Evolutionary conservation across 305 asterid species (phyloP).

Genomic region (Solanum chacoense): DNA sequence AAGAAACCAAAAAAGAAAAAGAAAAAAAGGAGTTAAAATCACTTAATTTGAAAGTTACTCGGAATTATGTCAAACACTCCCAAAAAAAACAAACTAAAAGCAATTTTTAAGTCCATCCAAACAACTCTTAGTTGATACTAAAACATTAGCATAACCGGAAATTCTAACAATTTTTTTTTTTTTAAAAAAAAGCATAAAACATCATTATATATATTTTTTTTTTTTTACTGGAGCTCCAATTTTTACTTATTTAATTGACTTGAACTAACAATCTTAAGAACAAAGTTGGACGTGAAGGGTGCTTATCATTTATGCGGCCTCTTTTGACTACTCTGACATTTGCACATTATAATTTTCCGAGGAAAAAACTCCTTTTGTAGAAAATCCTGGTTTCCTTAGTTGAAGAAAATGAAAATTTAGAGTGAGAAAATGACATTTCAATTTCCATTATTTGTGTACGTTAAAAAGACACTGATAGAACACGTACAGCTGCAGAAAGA

Average conservation of each 20-base stretch:
- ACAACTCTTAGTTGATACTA: background rate
- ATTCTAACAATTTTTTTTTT: background rate
- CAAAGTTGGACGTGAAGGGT: background rate
- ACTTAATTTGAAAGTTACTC: background rate
- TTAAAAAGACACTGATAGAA: background rate
- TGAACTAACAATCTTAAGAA: background rate
- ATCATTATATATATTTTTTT: background rate
- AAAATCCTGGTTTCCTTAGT: background rate
- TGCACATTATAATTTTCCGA: background rate
- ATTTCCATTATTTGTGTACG: background rate
- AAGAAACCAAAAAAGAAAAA: no score
- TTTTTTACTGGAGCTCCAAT: background rate
- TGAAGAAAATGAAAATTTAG: background rate
- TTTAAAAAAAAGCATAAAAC: background rate
- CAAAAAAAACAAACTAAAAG: background rate
- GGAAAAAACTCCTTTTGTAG: background rate
- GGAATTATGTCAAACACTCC: background rate
- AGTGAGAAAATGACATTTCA: conserved; percentile 4
- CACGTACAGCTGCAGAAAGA: background rate
- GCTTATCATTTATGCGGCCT: background rate
- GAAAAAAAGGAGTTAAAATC: background rate
- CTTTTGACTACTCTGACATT: background rate
- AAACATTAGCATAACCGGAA: background rate
- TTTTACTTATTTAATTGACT: background rate
- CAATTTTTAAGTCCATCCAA: background rate